Evolutionary conservation across 129 eudicot genomes (phyloP), one percentile per base, ranked within the genome.

Genomic region (Saussurea involucrata): DNA sequence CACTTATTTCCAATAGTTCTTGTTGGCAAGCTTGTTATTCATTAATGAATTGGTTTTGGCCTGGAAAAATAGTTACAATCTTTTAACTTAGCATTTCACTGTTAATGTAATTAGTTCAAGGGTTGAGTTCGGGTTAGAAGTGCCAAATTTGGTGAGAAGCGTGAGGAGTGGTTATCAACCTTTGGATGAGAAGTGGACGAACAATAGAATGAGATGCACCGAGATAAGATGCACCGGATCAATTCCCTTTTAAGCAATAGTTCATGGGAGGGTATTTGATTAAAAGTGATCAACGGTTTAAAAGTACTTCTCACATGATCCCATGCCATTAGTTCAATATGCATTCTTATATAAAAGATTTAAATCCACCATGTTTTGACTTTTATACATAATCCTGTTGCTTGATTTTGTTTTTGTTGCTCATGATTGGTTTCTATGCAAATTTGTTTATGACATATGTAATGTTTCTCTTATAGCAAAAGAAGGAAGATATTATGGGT

Each of bases 401-500:
- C 58, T 49, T 49, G 58, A 15, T 17, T 7, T n/a, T 0, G 15
- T 12, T 13, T 8, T 68, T 33, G n/a, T n/a, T 17, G 11, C 24
- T 68, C 53, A 33, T 24, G 7, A 44, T 37, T 44, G 49, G 53
- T 76, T 24, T 20, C 64, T 15, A 36, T 17, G 28, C 68, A 10
- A 3, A 33, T 21, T 21, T 57, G 57, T 3, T 25, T 18, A 44
- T 66, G 70, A 72, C 1, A 32, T 17, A 61, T 82, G 34, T 21
- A 33, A 37, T 69, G 18, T 77, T 79, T 70, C 4, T 74, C 61
- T 68, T 84, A 28, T 71, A 94, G 98, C 86, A 81, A 85, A 91
- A 91, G 90, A 95, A 89, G 78, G 97, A 89, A 75, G 93, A 91
- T 71, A 69, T 95, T 0, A 66, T 80, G 63, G 79, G 92, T 71